A percentile compares a stretch with the other conserved stretches of the same genome.
These are phyloP conservation scores for Colletotrichum abscissum DNA, from an alignment of 2,329 filamentous ascomycete species.

Conservation along the genomic window DNA sequence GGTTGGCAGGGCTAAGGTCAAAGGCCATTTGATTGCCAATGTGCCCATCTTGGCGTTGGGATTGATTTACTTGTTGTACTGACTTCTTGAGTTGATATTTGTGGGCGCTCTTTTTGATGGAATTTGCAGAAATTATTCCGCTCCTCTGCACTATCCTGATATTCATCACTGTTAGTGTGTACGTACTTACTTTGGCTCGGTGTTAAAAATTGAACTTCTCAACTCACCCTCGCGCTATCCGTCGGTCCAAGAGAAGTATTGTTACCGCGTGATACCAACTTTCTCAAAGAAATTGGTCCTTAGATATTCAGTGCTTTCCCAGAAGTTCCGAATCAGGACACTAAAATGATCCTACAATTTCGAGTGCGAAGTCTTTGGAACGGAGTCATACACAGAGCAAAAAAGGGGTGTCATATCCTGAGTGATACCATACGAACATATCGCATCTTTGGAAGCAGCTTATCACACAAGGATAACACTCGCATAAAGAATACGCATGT, in stretches of 20 bases:
- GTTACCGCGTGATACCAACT: not conserved
- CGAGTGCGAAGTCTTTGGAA: not conserved
- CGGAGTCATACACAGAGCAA: not conserved
- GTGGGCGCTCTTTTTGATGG: not conserved
- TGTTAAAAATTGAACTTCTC: not conserved
- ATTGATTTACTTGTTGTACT: not conserved
- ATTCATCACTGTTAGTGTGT: not conserved
- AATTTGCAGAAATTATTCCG: not conserved
- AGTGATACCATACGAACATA: not conserved
- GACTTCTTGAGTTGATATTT: not conserved
- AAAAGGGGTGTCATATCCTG: not conserved
- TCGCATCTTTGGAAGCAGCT: too few relatives aligned
- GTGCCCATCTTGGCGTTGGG: constrained; percentile 27
- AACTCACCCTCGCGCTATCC: too few relatives aligned
- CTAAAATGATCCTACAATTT: not conserved
- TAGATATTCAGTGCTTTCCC: not conserved
- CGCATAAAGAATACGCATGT: not conserved
- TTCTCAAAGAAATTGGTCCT: not conserved
- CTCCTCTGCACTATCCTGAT: not conserved
- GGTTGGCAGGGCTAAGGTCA: constrained; percentile 20
- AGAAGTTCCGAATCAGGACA: not conserved
- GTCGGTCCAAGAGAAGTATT: too few relatives aligned
- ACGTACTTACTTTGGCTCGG: not conserved
- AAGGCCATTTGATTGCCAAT: constrained; percentile 17
- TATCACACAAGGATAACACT: not conserved